Percentiles rank a stretch among this genome's conserved stretches.
Evolutionary conservation across 208 protist species (phyloP).

Genomic region (Trypanosomatidae sp.): DNA sequence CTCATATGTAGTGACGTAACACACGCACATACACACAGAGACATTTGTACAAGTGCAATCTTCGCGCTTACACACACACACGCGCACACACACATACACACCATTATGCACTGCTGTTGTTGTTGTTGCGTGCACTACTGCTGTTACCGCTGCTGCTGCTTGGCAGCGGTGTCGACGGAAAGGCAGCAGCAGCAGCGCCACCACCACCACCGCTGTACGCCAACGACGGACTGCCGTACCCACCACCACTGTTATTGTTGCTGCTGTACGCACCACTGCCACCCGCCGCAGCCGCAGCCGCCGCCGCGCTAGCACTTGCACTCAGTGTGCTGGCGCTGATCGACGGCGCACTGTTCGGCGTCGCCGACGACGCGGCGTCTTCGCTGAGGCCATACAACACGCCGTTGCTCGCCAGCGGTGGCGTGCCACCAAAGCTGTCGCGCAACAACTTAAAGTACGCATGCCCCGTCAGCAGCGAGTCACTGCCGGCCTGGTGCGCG

Average conservation of each 20-base stretch:
- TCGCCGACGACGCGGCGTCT: constrained; percentile 63
- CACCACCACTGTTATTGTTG: no score
- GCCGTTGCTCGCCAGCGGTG: constrained; percentile 75
- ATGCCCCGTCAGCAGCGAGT: constrained; percentile 95
- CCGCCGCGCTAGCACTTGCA: no score
- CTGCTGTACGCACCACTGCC: constrained; percentile 9
- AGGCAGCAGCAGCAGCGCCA: constrained; percentile 4
- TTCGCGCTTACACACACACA: no score
- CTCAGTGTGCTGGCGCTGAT: no score
- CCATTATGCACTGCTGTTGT: no score
- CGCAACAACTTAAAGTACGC: constrained; percentile 96
- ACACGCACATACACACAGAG: no score
- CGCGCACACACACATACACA: no score
- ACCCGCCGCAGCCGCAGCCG: constrained; percentile 12
- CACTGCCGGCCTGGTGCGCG: constrained; percentile 93
- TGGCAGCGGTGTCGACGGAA: constrained; percentile 18
- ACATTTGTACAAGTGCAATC: no score
- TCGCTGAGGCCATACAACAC: constrained; percentile 94
- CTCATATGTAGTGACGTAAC: no score
- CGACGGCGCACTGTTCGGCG: constrained; percentile 66
- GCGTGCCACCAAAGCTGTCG: constrained; percentile 73
- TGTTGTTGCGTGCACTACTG: no score
- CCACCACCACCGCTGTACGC: no score
- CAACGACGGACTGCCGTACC: constrained; percentile 18
- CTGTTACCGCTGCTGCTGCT: no score